phyloP scores from a whole-genome alignment of 164 flowering plant species.

The Santalum album region DNA sequence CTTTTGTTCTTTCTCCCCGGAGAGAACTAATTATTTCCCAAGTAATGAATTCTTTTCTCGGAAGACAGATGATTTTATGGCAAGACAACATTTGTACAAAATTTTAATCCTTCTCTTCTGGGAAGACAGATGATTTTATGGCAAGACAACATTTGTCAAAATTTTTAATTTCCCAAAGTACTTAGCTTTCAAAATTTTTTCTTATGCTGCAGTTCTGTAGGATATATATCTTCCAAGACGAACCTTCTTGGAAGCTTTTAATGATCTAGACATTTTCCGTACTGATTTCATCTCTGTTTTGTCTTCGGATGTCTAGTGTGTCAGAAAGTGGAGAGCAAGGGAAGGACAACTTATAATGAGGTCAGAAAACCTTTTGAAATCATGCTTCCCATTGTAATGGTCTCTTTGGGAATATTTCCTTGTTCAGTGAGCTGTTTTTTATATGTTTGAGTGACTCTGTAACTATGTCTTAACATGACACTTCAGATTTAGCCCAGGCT shows the following conservation, averaged over 20 bases:
- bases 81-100: too few species aligned
- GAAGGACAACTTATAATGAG: constrained; percentile 84
- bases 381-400: background rate
- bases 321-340: constrained; percentile 83
- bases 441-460: background rate
- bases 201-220: too few species aligned
- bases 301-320: constrained; percentile 41
- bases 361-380: constrained; percentile 27
- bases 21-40: background rate
- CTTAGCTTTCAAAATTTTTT: too few species aligned
- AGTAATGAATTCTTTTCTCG: too few species aligned
- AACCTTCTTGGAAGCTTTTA: background rate
- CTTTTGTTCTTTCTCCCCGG: background rate
- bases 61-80: too few species aligned
- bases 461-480: background rate
- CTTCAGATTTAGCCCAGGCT: background rate
- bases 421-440: background rate
- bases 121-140: too few species aligned
- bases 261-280: background rate
- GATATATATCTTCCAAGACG: background rate
- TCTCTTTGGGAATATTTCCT: background rate
- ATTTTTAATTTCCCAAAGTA: background rate
- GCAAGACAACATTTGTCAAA: too few species aligned
- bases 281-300: constrained; percentile 11
- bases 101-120: too few species aligned